Conservation (phyloP, 306 rosid species). For the Pyrus bretschneideri region DNA sequence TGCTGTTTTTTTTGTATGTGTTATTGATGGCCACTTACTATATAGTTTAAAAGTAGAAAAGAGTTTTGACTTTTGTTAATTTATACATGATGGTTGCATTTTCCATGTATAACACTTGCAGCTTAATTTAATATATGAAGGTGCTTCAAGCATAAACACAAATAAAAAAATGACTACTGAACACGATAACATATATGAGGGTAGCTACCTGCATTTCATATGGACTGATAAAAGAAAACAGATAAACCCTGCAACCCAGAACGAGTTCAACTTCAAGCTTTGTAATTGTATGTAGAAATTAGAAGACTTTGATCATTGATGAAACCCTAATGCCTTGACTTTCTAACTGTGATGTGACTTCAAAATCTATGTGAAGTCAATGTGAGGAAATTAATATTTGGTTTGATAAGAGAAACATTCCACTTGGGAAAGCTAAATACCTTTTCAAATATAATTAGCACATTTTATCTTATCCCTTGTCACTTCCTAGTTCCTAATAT, state of each 20-base stretch:
- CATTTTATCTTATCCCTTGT: neutral
- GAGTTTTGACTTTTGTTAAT: neutral
- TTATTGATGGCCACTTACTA: neutral
- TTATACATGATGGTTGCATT: neutral
- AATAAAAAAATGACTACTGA: neutral
- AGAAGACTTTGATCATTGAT: neutral
- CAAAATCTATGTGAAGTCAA: too few relatives aligned
- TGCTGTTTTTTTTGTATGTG: neutral
- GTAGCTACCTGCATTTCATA: neutral
- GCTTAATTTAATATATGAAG: neutral
- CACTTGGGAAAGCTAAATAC: neutral
- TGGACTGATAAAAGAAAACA: neutral
- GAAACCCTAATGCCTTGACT: neutral
- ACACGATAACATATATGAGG: neutral
- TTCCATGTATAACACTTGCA: conserved; percentile 7
- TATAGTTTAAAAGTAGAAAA: conserved; percentile 1
- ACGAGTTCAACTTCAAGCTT: neutral
- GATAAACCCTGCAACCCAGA: neutral
- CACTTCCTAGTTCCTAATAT: neutral
- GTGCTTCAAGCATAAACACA: conserved; percentile 8
- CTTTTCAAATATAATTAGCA: neutral
- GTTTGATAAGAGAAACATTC: neutral
- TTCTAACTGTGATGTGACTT: neutral
- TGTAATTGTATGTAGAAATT: neutral
- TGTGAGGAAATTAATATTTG: neutral